A percentile compares a stretch with the other conserved stretches of the same genome.
Evolutionary conservation across 805 yeast genomes (phyloP).

Genomic region (Suhomyces xylopsoci): DNA sequence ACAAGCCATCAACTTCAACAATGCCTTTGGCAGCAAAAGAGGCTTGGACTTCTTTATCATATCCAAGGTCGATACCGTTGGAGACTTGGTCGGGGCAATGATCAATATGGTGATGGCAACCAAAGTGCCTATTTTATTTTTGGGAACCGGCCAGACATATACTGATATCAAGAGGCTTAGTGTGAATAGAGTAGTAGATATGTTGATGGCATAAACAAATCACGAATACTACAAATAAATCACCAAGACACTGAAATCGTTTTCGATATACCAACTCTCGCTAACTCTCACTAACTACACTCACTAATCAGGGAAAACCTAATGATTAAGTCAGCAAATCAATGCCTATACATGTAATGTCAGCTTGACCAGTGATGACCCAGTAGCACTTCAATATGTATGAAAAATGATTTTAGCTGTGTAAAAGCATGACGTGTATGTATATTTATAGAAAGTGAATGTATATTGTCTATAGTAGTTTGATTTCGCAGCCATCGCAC

Average conservation of each 20-base stretch:
- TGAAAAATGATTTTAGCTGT: too few relatives aligned
- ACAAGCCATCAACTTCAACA: slow-evolving; percentile 90
- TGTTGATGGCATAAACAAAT: slow-evolving; percentile 56
- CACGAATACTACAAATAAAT: too few relatives aligned
- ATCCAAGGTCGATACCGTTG: slow-evolving; percentile 95
- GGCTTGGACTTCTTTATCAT: slow-evolving; percentile 85
- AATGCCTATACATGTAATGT: too few relatives aligned
- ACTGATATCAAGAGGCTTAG: slow-evolving; percentile 88
- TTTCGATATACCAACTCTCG: too few relatives aligned
- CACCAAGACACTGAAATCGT: too few relatives aligned
- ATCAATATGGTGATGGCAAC: slow-evolving; percentile 97
- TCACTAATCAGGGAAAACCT: too few relatives aligned
- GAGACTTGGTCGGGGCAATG: slow-evolving; percentile 93
- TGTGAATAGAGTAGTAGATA: slow-evolving; percentile 88
- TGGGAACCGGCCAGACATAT: slow-evolving; percentile 96
- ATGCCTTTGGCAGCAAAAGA: slow-evolving; percentile 84
- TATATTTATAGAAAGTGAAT: too few relatives aligned
- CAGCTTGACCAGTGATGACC: too few relatives aligned
- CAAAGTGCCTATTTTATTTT: slow-evolving; percentile 89
- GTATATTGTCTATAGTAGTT: neutral
- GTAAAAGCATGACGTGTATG: too few relatives aligned
- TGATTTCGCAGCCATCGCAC: neutral
- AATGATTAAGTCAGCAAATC: too few relatives aligned
- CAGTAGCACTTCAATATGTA: neutral
- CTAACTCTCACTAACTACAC: too few relatives aligned